These are phyloP conservation scores for Metarhizium rileyi DNA, from an alignment of 2,329 filamentous ascomycete species.

Conservation along the genomic window DNA sequence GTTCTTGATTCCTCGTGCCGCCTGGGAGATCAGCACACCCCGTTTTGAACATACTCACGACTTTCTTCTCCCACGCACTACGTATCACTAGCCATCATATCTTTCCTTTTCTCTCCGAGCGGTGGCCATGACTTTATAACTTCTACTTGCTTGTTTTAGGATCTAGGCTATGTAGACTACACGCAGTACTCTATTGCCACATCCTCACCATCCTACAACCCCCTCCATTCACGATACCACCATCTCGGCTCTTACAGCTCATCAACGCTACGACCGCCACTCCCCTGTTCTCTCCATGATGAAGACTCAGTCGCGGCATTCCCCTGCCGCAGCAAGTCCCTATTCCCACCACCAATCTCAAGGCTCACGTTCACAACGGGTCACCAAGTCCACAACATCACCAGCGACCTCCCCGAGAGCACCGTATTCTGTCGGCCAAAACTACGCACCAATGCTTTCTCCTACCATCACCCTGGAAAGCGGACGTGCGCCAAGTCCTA, in stretches of 20 bases:
- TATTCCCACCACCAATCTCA: slow-evolving; percentile 29
- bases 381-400: slow-evolving; percentile 38
- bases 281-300: slow-evolving; percentile 34
- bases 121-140: slow-evolving; percentile 7
- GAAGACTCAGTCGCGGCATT: slow-evolving; percentile 33
- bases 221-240: slow-evolving; percentile 25
- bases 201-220: not conserved
- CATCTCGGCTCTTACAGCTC: slow-evolving; percentile 10
- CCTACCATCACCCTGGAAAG: slow-evolving; percentile 26
- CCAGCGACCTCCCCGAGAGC: slow-evolving; percentile 42
- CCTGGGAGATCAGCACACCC: too few relatives aligned
- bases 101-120: too few relatives aligned
- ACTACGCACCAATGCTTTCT: slow-evolving; percentile 41
- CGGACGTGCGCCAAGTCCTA: slow-evolving; percentile 55
- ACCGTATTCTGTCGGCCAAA: slow-evolving; percentile 45
- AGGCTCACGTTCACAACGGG: slow-evolving; percentile 28
- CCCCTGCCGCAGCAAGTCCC: slow-evolving; percentile 22
- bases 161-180: not conserved
- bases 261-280: slow-evolving; percentile 14
- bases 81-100: too few relatives aligned
- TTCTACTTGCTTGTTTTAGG: not conserved
- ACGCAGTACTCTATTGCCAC: not conserved
- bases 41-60: too few relatives aligned
- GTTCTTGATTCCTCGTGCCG: too few relatives aligned
- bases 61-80: too few relatives aligned